Base-by-base conservation (phyloP, 345 rosid genomes). In the Noccaea bulbosa region DNA sequence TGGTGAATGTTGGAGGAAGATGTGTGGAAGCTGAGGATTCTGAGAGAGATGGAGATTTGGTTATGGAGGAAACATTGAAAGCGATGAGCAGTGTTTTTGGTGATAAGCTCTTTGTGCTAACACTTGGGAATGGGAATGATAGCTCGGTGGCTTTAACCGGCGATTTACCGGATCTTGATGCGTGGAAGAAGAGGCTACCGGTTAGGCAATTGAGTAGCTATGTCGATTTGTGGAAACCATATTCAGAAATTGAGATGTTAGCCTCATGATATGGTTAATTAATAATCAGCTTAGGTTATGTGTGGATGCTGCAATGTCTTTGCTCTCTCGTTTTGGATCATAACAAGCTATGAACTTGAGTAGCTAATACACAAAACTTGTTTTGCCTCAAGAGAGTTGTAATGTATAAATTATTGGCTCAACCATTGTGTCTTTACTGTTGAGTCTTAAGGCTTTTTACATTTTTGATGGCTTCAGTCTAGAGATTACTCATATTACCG, bases 101-200 rank as follows among this genome's bases (percentile, higher is more conserved):
- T 34, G 77, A 81, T 37, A 68, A 79, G 69, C 71, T 90, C 52
- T 77, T 54, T 62, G 82, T 89, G 56, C 73, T 87, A 73, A 79
- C 65, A 32, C 86, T 86, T 22, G 93, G 91, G 0, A 73, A 76
- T 48, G 69, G 83, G 57, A 89, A 89, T 15, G 98, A 92, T 74
- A 88, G 96, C 78, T 72, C 88, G 2, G 38, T 89, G 59, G 92
- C 93, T 30, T 77, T 89, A 20, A 89, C 90, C 0, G 94, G 94
- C 53, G 74, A 79, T 34, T 65, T 82, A 67, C 96, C 96, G 11
- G 83, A 89, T 78, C 67, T 68, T 60, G 87, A 81, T 62, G 81
- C 72, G 4, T 91, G 97, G 96, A 87, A 78, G 77, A 75, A 72
- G 64, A 61, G 30, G 40, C 67, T 93, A 16, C 70, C 59, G 9